These are phyloP conservation scores for Quercus alba DNA, from an alignment of 306 rosid species.

Conservation along the genomic window DNA sequence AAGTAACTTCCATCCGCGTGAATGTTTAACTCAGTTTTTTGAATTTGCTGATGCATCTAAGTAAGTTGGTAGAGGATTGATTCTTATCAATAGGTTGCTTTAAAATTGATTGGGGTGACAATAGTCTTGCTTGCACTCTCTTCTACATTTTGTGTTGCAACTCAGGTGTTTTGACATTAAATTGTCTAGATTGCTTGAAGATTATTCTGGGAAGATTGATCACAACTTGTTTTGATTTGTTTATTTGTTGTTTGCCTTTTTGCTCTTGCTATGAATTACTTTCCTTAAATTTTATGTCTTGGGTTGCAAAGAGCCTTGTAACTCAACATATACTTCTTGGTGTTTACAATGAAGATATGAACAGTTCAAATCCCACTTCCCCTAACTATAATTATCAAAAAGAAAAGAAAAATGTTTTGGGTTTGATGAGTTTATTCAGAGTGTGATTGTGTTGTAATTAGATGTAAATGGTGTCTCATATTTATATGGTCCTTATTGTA, in stretches of 20 bases:
- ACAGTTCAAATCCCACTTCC: too few species aligned
- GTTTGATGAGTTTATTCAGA: not conserved
- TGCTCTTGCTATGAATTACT: not conserved
- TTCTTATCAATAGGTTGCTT: too few species aligned
- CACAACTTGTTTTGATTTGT: not conserved
- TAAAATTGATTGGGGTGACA: too few species aligned
- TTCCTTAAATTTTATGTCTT: not conserved
- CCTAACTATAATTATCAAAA: too few species aligned
- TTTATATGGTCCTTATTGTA: not conserved
- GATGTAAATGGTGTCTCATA: too few species aligned
- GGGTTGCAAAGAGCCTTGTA: too few species aligned
- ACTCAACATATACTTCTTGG: too few species aligned
- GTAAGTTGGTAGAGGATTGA: too few species aligned
- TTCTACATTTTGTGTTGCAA: not conserved
- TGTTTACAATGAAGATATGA: too few species aligned
- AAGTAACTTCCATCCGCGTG: too few species aligned
- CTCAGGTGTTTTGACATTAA: not conserved
- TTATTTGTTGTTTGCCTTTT: not conserved
- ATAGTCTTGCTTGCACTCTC: not conserved
- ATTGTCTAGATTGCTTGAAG: not conserved
- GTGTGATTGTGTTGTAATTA: not conserved
- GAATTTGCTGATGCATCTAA: too few species aligned
- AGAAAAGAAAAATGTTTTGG: not conserved
- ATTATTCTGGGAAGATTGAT: not conserved
- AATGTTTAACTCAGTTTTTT: not conserved